phyloP scores from a whole-genome alignment of 441 rosid species.

The Theobroma grandiflorum region DNA sequence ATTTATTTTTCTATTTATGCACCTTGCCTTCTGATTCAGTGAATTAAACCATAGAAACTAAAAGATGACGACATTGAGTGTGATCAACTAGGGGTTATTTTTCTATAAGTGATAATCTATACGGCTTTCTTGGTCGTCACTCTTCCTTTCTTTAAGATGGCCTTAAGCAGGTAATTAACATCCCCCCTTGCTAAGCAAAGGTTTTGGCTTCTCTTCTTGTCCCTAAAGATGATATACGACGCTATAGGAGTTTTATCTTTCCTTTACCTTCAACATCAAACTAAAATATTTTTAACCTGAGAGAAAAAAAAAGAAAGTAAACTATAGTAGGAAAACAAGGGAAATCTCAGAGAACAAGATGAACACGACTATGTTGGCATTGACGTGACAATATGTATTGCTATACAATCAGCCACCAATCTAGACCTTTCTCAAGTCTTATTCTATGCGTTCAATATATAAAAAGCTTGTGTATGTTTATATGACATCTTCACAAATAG shows the following conservation, averaged over 20 bases:
- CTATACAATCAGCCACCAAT: slow-evolving; percentile 19
- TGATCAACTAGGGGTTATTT: not conserved
- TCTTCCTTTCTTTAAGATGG: not conserved
- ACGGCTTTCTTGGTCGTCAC: not conserved
- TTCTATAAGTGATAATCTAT: not conserved
- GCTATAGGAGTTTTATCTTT: no score
- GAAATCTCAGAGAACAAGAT: not conserved
- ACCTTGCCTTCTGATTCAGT: not conserved
- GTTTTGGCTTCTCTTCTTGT: no score
- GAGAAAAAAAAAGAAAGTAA: not conserved
- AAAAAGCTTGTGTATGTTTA: not conserved
- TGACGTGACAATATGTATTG: not conserved
- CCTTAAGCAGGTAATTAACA: no score
- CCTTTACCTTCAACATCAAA: not conserved
- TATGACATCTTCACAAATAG: not conserved
- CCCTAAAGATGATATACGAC: no score
- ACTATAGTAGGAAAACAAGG: not conserved
- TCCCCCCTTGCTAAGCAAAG: no score
- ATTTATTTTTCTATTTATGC: no score
- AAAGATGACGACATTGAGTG: not conserved
- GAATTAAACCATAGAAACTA: not conserved
- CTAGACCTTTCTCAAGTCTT: not conserved
- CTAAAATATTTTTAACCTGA: not conserved
- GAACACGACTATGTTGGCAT: not conserved
- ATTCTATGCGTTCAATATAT: no score